Evolutionary conservation across 2,329 filamentous ascomycete species (phyloP), one percentile per base, ranked within the genome.

Genomic region (Sphaceloma murrayae): DNA sequence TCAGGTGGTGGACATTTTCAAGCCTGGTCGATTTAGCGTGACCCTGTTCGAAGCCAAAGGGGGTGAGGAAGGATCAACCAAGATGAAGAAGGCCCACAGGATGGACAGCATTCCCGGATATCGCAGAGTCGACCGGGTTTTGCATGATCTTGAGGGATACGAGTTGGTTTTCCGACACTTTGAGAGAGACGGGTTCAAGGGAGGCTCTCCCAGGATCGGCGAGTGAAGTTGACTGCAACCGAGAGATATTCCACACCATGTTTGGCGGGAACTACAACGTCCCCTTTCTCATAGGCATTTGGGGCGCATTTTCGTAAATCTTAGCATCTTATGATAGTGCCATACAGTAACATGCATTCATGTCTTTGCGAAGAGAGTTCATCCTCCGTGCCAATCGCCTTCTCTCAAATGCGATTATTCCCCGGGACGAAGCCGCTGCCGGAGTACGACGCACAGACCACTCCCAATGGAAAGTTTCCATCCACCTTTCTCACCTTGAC

Each of bases 81-180:
- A 59, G 58, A 65, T 52, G 54, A 68, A 55, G 63, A 69, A 54
- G 62, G 66, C 45, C 46, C 65, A 63, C 51, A 54, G 74, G 9
- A 82, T 88, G 68, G 88, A 96, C 56, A 72, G 72, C 40, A 83
- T 98, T 53, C 72, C 77, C 49, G 91, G 91, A 2, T 98, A 98
- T 62, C 77, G 82, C 49, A 78, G 91, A 14, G 76, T 95, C 43
- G 91, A 98, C 62, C 82, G 88, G 45, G 95, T 98, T 53, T 86
- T 98, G 40, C 91, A 98, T 63, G 88, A 96, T 58, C 80, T 98
- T 55, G 89, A 98, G 59, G 91, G 93, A 43, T 98, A 98, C 59
- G 88, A 96, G 62, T 72, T 98, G 27, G 82, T 98, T 34, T 98
- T 98, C 68, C 78, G 89, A 48, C 95, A 93, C 71, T 98, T 94